Evolutionary conservation across 163 green algal species (phyloP), one percentile per base, ranked within the genome.

Genomic region (Volvox carteri): DNA sequence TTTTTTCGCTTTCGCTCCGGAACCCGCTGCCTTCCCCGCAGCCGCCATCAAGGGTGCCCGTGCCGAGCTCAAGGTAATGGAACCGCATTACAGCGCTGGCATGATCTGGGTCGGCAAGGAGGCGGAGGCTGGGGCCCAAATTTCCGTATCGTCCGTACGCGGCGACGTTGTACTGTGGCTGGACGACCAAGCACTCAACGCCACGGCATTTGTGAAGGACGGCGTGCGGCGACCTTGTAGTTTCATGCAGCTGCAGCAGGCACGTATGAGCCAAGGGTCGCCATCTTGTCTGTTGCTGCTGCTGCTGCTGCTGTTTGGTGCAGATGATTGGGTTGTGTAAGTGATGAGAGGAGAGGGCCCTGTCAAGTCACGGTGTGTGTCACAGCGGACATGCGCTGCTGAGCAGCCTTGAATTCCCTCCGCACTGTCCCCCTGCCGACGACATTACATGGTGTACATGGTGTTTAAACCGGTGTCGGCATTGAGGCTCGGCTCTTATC

Each of bases 41-140:
- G 83, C 23, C 60, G 37, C 65, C 54, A 73, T 92, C 2, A 42
- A 39, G 19, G 60, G 28, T 18, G 56, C 88, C 0, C 89, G 84
- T 30, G 77, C 87, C 52, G 89, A 92, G 76, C 54, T 90, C 11
- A 9, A 35, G 42, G 60, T 83, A 18, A 72, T 90, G 84, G 76
- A 92, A 35, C 48, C 70, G 30, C 70, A 88, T 52, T 92, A 88
- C 67, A 77, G 44, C 39, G 65, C 87, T 1, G 90, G 90, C 16
- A 85, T 93, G 68, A 93, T 95, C 58, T 95, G 92, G 92, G 90
- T 95, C 16, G 92, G 92, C 67, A 93, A 92, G 79, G 84, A 92
- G 78, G 72, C 86, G 28, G 86, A 92, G 41, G 60, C 72, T 41
- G 92, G 92, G 39, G 90, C 92, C 19, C 91, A 93, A 75, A 90